Evolutionary conservation across 176 grass and related monocot species (phyloP).

Genomic region (Carex littledalei): DNA sequence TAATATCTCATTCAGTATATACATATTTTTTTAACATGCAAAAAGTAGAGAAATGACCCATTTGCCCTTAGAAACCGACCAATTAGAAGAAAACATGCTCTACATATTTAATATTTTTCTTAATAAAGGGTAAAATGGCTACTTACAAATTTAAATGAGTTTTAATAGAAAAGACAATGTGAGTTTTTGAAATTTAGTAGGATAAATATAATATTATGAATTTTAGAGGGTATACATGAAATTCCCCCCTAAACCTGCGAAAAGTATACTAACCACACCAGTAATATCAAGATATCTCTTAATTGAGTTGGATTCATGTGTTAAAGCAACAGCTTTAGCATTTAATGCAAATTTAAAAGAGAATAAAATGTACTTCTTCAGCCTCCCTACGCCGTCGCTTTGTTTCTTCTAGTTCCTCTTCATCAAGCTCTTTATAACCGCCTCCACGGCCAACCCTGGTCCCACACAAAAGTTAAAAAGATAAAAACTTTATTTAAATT

Average conservation of each 20-base stretch:
- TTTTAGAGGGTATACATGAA: too few relatives aligned
- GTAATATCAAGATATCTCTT: slow-evolving; percentile 16
- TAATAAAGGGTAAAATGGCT: too few relatives aligned
- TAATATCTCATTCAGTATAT: background rate
- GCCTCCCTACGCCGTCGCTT: slow-evolving; percentile 68
- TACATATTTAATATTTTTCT: too few relatives aligned
- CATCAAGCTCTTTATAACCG: slow-evolving; percentile 95
- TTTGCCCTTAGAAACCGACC: too few relatives aligned
- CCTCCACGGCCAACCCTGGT: slow-evolving; percentile 84
- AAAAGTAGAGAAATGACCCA: too few relatives aligned
- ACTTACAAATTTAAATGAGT: too few relatives aligned
- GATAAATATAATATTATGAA: too few relatives aligned
- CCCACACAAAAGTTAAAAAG: background rate
- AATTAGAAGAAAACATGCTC: too few relatives aligned
- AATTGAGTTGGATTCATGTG: background rate
- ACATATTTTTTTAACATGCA: background rate
- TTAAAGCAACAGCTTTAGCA: background rate
- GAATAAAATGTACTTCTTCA: slow-evolving; percentile 63
- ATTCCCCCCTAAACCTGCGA: background rate
- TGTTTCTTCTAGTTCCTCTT: slow-evolving; percentile 97
- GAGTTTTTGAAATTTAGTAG: too few relatives aligned
- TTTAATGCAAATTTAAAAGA: background rate
- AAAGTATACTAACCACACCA: background rate
- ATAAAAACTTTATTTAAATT: background rate
- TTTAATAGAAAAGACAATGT: too few relatives aligned